Base-by-base conservation (phyloP, 2,329 filamentous ascomycete species). In the Lachnellula arida region DNA sequence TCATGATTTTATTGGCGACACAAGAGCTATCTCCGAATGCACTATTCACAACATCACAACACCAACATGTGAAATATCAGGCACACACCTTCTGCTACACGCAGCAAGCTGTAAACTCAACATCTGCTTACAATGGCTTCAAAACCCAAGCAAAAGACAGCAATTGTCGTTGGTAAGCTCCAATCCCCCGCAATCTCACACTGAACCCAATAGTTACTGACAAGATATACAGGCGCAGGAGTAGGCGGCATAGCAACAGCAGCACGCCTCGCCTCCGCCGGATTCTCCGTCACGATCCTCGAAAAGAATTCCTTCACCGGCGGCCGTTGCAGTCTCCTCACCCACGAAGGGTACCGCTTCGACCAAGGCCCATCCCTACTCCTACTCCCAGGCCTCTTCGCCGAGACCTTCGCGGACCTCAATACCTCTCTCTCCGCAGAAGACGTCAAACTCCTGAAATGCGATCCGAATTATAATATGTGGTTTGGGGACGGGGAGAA, bases 331-430 rank as follows among this genome's bases (percentile, higher is more conserved):
- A 87, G 82, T 46, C 72, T 90, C 25, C 78, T 90, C 39, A 74
- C 81, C 51, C 74, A 81, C 56, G 73, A 81, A 48, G 83, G 81
- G 53, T 83, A 84, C 69, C 76, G 88, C 55, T 91, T 91, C 73
- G 88, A 91, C 66, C 87, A 90, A 74, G 88, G 88, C 0, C 88
- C 88, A 0, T 90, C 86, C 1, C 79, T 91, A 3, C 79, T 91
- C 17, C 77, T 91, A 0, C 81, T 91, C 5, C 88, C 88, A 2
- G 79, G 81, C 54, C 77, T 90, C 55, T 91, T 91, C 74, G 76
- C 78, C 28, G 82, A 88, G 71, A 81, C 82, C 19, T 91, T 90
- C 66, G 69, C 73, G 53, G 87, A 91, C 63, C 79, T 91, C 1
- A 85, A 78, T 59, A 90, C 86, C 5, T 81, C 79, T 9, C 74